A percentile compares a stretch with the other conserved stretches of the same genome.
These are phyloP conservation scores for Pythium plurisporium DNA, from an alignment of 352 stramenopile genomes.

Conservation along the genomic window DNA sequence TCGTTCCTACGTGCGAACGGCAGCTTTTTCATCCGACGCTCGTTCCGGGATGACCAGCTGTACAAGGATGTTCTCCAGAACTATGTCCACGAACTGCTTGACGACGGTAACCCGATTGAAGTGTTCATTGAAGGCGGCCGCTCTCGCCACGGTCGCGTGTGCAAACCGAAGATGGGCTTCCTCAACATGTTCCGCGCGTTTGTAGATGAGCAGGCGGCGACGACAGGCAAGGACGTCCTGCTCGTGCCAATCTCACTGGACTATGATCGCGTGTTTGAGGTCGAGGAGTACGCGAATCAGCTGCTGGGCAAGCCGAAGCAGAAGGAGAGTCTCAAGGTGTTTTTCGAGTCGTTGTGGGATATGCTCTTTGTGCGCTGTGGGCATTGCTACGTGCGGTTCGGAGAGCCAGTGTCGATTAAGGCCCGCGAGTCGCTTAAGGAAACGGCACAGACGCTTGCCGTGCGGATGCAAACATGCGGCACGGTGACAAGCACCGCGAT, in stretches of 20 bases:
- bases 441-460: constrained; percentile 45
- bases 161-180: constrained; percentile 67
- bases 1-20: constrained; percentile 79
- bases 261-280: constrained; percentile 89
- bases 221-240: constrained; percentile 34
- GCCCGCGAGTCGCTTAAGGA: constrained; percentile 39
- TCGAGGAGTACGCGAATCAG: constrained; percentile 83
- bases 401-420: constrained; percentile 56
- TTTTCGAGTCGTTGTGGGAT: constrained; percentile 71
- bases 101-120: constrained; percentile 79
- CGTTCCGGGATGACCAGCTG: constrained; percentile 59
- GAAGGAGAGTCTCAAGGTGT: constrained; percentile 67
- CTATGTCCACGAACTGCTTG: constrained; percentile 81
- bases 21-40: constrained; percentile 89
- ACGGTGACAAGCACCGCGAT: constrained; percentile 77
- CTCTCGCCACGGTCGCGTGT: constrained; percentile 73
- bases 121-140: constrained; percentile 88
- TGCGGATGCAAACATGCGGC: constrained; percentile 69
- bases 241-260: constrained; percentile 86
- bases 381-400: constrained; percentile 85
- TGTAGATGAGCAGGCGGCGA: constrained; percentile 25
- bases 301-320: constrained; percentile 82
- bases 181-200: constrained; percentile 72
- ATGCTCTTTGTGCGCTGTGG: constrained; percentile 72
- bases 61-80: constrained; percentile 85